Conservation (phyloP, 352 stramenopile genomes). For the Thraustochytrium sp. region DNA sequence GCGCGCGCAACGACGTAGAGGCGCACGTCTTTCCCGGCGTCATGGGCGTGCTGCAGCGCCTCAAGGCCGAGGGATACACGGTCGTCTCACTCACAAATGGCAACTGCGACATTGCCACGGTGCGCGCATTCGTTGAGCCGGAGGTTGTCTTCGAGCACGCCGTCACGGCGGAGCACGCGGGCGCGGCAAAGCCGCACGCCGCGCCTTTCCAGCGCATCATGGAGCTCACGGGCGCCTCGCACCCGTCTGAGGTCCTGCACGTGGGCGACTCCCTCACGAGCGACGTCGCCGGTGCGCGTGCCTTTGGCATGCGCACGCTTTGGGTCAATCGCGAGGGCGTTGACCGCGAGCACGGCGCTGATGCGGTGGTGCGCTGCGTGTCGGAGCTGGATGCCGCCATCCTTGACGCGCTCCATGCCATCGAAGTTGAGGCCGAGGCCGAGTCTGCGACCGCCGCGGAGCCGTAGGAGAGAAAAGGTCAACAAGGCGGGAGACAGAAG, state of each 20-base stretch:
- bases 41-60: background rate
- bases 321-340: slow-evolving; percentile 5
- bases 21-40: slow-evolving; percentile 22
- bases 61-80: slow-evolving; percentile 34
- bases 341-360: background rate
- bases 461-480: too few relatives aligned
- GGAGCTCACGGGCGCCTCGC: slow-evolving; percentile 20
- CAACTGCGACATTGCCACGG: background rate
- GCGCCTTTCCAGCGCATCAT: slow-evolving; percentile 37
- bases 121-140: background rate
- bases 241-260: slow-evolving; percentile 14
- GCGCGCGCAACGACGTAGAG: background rate
- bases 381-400: slow-evolving; percentile 7
- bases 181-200: slow-evolving; percentile 29
- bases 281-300: slow-evolving; percentile 10
- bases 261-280: slow-evolving; percentile 3
- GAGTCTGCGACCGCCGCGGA: too few relatives aligned
- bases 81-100: slow-evolving; percentile 38
- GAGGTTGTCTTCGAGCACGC: slow-evolving; percentile 16
- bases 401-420: background rate
- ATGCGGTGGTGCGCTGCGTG: slow-evolving; percentile 28
- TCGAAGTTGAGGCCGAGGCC: background rate
- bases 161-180: background rate
- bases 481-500: too few relatives aligned
- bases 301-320: slow-evolving; percentile 32